Percentiles rank a stretch among this genome's conserved stretches.
These are phyloP conservation scores for Penicillium cinerascens DNA, from an alignment of 495 filamentous ascomycete species.

Conservation along the genomic window DNA sequence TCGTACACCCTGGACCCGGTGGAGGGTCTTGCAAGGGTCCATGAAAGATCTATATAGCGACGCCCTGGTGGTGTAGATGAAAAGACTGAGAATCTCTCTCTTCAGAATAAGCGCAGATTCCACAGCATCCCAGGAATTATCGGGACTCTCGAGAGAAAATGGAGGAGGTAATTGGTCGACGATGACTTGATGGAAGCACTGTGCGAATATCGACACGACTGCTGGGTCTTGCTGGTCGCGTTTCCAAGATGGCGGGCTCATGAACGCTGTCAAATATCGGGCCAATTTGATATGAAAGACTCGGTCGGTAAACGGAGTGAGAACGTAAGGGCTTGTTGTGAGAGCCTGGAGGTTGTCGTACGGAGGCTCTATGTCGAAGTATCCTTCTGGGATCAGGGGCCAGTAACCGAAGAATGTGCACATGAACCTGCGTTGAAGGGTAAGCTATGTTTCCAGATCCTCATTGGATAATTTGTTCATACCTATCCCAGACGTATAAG, in stretches of 20 bases:
- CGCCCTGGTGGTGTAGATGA: conserved; percentile 9
- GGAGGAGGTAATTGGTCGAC: conserved; percentile 12
- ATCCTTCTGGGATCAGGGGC: conserved; percentile 22
- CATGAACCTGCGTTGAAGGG: conserved; percentile 10
- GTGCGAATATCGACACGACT: conserved; percentile 13
- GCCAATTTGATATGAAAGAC: conserved; percentile 16
- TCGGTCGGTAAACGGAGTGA: conserved; percentile 18
- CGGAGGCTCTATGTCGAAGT: conserved; percentile 17
- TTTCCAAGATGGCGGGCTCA: conserved; percentile 20
- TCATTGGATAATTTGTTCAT: neutral
- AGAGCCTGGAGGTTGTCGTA: conserved; percentile 9
- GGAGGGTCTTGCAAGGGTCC: conserved; percentile 18
- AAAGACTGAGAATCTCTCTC: conserved; percentile 14
- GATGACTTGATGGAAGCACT: conserved; percentile 16
- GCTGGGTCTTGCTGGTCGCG: conserved; percentile 9
- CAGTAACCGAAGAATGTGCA: conserved; percentile 16
- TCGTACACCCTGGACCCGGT: neutral
- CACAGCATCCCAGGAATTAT: conserved; percentile 10
- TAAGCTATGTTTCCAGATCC: neutral
- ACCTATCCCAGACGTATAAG: conserved; percentile 19
- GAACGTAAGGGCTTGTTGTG: conserved; percentile 5
- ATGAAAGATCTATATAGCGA: conserved; percentile 15
- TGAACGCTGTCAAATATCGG: conserved; percentile 16
- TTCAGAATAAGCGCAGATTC: conserved; percentile 8
- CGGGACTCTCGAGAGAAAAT: conserved; percentile 12